Conservation (phyloP, 768 basidiomycete genomes). For the Rhodotorula graminis region DNA sequence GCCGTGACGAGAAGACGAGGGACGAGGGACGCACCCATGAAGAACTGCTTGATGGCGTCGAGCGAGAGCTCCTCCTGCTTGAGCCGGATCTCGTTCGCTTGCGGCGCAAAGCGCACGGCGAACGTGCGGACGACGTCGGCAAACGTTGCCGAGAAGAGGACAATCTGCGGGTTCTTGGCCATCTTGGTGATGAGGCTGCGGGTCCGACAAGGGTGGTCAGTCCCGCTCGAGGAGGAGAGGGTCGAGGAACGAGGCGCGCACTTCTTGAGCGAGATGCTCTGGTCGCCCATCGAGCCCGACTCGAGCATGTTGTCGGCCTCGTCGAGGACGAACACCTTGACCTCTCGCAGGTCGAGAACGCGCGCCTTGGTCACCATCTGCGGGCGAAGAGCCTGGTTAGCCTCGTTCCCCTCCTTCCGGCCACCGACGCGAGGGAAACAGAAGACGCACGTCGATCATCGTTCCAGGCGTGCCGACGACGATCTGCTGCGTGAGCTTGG, state of each 20-base stretch:
- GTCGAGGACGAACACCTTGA: conserved; percentile 92
- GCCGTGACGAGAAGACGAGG: background rate
- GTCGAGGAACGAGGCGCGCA: conserved; percentile 49
- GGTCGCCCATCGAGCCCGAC: conserved; percentile 78
- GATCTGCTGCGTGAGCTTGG: conserved; percentile 71
- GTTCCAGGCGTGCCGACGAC: conserved; percentile 96
- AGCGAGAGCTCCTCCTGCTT: conserved; percentile 90
- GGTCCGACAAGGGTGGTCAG: too few relatives aligned
- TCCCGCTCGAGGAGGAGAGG: conserved; percentile 53
- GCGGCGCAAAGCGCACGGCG: conserved; percentile 85
- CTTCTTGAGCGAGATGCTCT: conserved; percentile 91
- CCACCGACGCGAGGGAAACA: too few relatives aligned
- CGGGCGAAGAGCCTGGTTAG: background rate
- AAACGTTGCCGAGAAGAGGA: conserved; percentile 98
- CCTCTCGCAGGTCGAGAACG: conserved; percentile 62
- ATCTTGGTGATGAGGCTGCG: conserved; percentile 41
- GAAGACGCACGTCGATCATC: conserved; percentile 75
- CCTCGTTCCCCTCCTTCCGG: background rate
- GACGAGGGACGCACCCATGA: conserved; percentile 57
- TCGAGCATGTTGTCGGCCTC: conserved; percentile 99
- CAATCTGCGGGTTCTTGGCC: conserved; percentile 58
- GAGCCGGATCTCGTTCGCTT: conserved; percentile 92
- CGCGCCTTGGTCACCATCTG: conserved; percentile 40
- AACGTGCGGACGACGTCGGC: conserved; percentile 87
- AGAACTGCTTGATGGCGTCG: conserved; percentile 92